Conservation (phyloP, 768 basidiomycete genomes). For the Cystofilobasidium capitatum region DNA sequence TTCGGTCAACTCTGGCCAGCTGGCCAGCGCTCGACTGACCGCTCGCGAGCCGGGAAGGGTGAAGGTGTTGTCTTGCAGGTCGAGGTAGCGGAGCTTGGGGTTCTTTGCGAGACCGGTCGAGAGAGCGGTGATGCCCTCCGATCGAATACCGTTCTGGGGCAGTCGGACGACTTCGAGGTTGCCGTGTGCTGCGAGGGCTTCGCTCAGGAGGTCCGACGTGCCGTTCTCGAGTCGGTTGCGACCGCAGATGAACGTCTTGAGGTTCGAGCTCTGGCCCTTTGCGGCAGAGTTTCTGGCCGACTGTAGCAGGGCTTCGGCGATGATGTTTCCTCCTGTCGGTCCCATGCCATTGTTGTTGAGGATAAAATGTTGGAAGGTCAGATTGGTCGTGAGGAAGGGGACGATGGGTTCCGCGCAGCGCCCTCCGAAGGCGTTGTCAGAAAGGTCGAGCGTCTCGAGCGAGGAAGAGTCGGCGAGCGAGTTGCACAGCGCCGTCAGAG, state of each 20-base stretch:
- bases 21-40: slow-evolving; percentile 54
- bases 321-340: slow-evolving; percentile 70
- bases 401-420: slow-evolving; percentile 91
- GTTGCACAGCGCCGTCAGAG: slow-evolving; percentile 78
- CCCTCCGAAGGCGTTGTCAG: slow-evolving; percentile 93
- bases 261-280: slow-evolving; percentile 55
- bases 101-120: slow-evolving; percentile 64
- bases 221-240: slow-evolving; percentile 93
- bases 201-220: slow-evolving; percentile 69
- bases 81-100: slow-evolving; percentile 59
- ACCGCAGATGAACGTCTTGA: slow-evolving; percentile 78
- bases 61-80: slow-evolving; percentile 70
- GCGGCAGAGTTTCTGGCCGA: slow-evolving; percentile 61
- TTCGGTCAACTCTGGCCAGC: slow-evolving; percentile 62
- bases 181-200: slow-evolving; percentile 75
- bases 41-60: slow-evolving; percentile 52
- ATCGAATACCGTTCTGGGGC: slow-evolving; percentile 96
- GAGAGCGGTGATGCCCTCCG: slow-evolving; percentile 75
- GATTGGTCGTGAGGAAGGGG: slow-evolving; percentile 73
- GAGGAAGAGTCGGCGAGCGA: slow-evolving; percentile 69
- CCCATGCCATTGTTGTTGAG: slow-evolving; percentile 97
- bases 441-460: slow-evolving; percentile 78
- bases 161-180: slow-evolving; percentile 69
- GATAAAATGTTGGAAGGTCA: slow-evolving; percentile 68
- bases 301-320: slow-evolving; percentile 71